These are phyloP conservation scores for Solanum arcanum DNA, from an alignment of 257 asterid species.

Conservation along the genomic window DNA sequence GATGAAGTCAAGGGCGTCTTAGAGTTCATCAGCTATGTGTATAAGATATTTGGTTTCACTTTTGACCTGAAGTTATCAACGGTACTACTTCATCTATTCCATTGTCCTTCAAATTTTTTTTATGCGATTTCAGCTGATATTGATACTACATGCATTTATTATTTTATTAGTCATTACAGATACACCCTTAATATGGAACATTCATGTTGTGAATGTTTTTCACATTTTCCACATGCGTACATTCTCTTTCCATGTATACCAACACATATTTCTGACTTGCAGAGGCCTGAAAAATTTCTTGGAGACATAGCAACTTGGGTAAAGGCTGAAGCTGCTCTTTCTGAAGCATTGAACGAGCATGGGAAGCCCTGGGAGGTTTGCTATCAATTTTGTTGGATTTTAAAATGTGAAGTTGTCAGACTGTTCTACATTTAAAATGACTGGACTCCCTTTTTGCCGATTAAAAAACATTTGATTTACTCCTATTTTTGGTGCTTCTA, in stretches of 20 bases:
- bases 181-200: not conserved
- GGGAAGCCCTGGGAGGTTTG: constrained; percentile 94
- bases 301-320: constrained; percentile 80
- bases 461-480: not conserved
- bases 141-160: not conserved
- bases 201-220: not conserved
- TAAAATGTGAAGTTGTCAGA: not conserved
- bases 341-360: constrained; percentile 81
- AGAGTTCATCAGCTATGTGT: constrained; percentile 67
- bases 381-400: not conserved
- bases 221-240: not conserved
- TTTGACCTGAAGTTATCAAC: constrained; percentile 93
- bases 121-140: not conserved
- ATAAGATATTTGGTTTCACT: constrained; percentile 81
- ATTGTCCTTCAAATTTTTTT: not conserved
- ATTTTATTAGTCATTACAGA: not conserved
- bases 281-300: constrained; percentile 94
- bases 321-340: constrained; percentile 83
- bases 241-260: not conserved
- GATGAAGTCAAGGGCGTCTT: constrained; percentile 88
- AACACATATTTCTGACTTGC: constrained; percentile 9
- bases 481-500: not conserved
- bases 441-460: not conserved
- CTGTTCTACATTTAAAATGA: not conserved
- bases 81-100: constrained; percentile 29